phyloP scores from a whole-genome alignment of 768 basidiomycete species.

The Pulveroboletus ravenelii region DNA sequence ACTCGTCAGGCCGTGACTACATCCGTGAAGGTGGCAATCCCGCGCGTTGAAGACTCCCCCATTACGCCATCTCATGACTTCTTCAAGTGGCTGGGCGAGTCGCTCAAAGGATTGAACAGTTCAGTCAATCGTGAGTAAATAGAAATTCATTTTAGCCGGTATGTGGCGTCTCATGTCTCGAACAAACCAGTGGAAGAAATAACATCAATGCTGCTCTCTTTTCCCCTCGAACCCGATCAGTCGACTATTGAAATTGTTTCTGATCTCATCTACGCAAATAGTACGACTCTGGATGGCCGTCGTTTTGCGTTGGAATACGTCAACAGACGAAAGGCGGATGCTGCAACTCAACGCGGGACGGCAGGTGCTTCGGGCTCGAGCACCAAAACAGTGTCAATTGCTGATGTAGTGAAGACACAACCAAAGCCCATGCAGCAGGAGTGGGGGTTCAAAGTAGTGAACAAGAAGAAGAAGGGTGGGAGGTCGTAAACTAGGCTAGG shows the following conservation, averaged over 20 bases:
- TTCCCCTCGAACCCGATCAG: conserved; percentile 84
- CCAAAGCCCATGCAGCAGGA: conserved; percentile 73
- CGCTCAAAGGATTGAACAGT: conserved; percentile 67
- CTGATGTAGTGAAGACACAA: conserved; percentile 86
- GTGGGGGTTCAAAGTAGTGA: conserved; percentile 92
- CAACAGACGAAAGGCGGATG: conserved; percentile 81
- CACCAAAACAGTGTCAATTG: conserved; percentile 65
- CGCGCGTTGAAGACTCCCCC: conserved; percentile 57
- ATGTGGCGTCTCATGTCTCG: conserved; percentile 15
- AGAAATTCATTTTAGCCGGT: neutral
- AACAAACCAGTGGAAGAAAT: conserved; percentile 82
- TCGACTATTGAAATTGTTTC: conserved; percentile 88
- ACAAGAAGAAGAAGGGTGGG: conserved; percentile 89
- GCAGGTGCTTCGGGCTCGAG: conserved; percentile 29
- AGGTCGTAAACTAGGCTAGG: conserved; percentile 37
- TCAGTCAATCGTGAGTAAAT: conserved; percentile 48
- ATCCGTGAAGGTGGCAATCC: conserved; percentile 26
- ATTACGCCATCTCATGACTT: conserved; percentile 82
- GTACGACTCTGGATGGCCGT: conserved; percentile 90
- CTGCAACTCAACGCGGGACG: conserved; percentile 47
- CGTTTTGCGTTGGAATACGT: conserved; percentile 93
- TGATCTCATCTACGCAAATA: conserved; percentile 91
- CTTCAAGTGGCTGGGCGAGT: conserved; percentile 83
- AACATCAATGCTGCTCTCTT: conserved; percentile 89
- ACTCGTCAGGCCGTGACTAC: conserved; percentile 36